Evolutionary conservation across 1,284 basidiomycete species (phyloP).

Genomic region (Cerioporus squamosus): DNA sequence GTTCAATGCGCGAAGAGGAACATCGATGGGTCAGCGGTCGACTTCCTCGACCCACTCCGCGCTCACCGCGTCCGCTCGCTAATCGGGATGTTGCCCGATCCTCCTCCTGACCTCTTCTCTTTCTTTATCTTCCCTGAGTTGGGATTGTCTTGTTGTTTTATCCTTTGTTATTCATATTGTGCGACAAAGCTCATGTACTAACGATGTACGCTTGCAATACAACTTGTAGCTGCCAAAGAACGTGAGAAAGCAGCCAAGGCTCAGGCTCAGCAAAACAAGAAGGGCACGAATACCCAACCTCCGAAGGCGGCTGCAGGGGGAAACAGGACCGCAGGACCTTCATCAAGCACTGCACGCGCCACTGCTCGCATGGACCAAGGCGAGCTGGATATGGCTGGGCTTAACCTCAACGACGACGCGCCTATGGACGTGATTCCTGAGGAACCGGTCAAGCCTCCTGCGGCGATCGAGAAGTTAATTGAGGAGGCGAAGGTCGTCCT

Average conservation of each 20-base stretch:
- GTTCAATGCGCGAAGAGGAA: constrained; percentile 77
- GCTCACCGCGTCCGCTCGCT: constrained; percentile 18
- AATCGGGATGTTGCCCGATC: constrained; percentile 5
- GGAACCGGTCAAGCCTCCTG: constrained; percentile 69
- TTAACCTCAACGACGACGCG: constrained; percentile 55
- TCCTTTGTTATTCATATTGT: constrained; percentile 36
- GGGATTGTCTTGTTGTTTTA: constrained; percentile 36
- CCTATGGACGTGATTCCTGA: constrained; percentile 38
- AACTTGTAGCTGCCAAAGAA: constrained; percentile 70
- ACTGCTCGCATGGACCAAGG: constrained; percentile 51
- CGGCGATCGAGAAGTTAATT: constrained; percentile 85
- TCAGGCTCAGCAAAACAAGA: constrained; percentile 47
- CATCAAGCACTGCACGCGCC: constrained; percentile 42
- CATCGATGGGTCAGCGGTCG: constrained; percentile 53
- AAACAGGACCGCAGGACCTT: constrained; percentile 34
- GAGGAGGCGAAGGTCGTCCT: constrained; percentile 74
- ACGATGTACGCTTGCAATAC: constrained; percentile 43
- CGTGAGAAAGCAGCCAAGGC: constrained; percentile 72
- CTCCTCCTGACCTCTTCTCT: constrained; percentile 18
- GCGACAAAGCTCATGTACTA: constrained; percentile 32
- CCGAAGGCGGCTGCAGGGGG: constrained; percentile 49
- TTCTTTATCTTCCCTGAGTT: constrained; percentile 28
- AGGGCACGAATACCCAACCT: constrained; percentile 41
- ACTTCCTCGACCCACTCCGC: constrained; percentile 33
- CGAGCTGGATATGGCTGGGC: constrained; percentile 72